Base-by-base conservation (phyloP, 768 basidiomycete species). In the Tricholoma terreum region DNA sequence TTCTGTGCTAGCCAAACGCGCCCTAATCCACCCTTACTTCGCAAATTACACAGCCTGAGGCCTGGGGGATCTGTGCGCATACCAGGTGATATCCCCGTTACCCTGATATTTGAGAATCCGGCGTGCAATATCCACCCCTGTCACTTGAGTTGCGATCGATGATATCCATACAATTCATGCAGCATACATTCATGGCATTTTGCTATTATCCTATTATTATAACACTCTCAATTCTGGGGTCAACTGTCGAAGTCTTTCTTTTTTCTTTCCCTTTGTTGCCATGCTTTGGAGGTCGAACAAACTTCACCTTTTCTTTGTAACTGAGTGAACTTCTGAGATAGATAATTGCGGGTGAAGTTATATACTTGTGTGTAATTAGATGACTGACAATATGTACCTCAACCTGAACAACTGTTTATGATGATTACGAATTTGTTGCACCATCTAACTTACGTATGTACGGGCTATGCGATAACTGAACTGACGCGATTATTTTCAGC, bases 1-100 rank as follows among this genome's bases (percentile, higher is more conserved):
- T n/a, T n/a, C 71, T 80, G 77, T 60, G 66, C 59, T 42, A 86
- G 85, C 80, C 69, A 89, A 84, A 68, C 80, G 80, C 30, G 80
- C 81, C 6, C 71, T 84, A 43, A 53, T 68, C 42, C 82, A 84
- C 60, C 77, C 78, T 3, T 84, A 82, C 63, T 79, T 81, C 57
- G 70, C 73, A 31, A 75, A 75, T 59, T 81, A 74, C 61, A 66
- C 66, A 27, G 61, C 71, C 24, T 70, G 63, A 70, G 36, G 19
- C 12, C 30, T n/a, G 10, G 27, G 1, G 24, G 24, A n/a, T 5
- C 24, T 22, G 21, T 10, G 10, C 19, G 6, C 12, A 22, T 27
- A 27, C 24, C 24, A 27, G 24, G 6, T 27, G 24, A 27, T 27
- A 30, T n/a, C 27, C 27, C n/a, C 24, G 45, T 30, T 48, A 30